Evolutionary conservation across 2,329 filamentous ascomycete genomes (phyloP).

Genomic region (Drechslerella dactyloides): DNA sequence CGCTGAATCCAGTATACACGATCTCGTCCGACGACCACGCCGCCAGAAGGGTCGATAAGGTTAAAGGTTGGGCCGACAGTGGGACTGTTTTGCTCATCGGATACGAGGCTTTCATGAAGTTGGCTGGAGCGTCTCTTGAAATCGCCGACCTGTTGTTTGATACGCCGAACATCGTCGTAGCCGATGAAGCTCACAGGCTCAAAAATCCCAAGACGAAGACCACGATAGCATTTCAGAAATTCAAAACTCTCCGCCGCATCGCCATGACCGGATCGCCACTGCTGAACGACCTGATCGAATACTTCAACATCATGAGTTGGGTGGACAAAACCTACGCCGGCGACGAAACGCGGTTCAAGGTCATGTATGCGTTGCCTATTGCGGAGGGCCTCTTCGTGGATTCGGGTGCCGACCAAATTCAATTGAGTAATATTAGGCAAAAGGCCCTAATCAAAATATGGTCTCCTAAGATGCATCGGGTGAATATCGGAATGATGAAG

Average conservation of each 20-base stretch:
- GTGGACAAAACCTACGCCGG: slow-evolving; percentile 80
- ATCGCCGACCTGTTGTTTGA: slow-evolving; percentile 62
- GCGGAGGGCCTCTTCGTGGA: slow-evolving; percentile 72
- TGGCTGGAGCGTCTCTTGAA: slow-evolving; percentile 55
- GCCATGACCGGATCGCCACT: slow-evolving; percentile 87
- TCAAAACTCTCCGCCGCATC: slow-evolving; percentile 74
- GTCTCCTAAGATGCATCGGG: slow-evolving; percentile 77
- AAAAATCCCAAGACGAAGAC: slow-evolving; percentile 70
- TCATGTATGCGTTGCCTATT: slow-evolving; percentile 76
- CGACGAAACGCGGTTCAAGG: slow-evolving; percentile 69
- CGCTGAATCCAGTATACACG: slow-evolving; percentile 59
- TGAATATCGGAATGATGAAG: slow-evolving; percentile 71
- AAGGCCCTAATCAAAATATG: slow-evolving; percentile 73
- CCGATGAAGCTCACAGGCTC: slow-evolving; percentile 82
- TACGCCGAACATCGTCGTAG: slow-evolving; percentile 74
- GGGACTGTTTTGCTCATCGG: slow-evolving; percentile 80
- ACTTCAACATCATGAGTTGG: slow-evolving; percentile 87
- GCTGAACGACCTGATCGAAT: slow-evolving; percentile 82
- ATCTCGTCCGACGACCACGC: slow-evolving; percentile 65
- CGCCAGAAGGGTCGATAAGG: slow-evolving; percentile 62
- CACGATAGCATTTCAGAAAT: slow-evolving; percentile 64
- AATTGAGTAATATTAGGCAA: slow-evolving; percentile 70
- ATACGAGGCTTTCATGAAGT: slow-evolving; percentile 70
- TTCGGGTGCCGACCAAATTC: slow-evolving; percentile 65
- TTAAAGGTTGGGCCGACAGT: slow-evolving; percentile 67